Percentiles rank a stretch among this genome's conserved stretches.
Evolutionary conservation across 306 rosid species (phyloP).

Genomic region (Parietaria judaica): DNA sequence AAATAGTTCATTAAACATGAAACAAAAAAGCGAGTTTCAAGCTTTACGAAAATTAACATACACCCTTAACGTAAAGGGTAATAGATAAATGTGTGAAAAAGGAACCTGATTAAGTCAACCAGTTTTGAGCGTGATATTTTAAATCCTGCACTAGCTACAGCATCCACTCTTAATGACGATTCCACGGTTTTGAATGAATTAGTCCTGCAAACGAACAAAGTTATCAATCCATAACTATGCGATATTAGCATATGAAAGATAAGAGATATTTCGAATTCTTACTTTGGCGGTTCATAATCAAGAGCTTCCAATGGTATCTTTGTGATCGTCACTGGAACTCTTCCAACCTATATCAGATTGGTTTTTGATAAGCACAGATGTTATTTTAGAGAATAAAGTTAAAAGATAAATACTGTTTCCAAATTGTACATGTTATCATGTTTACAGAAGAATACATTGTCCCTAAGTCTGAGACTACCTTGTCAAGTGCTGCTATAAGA

Average conservation of each 20-base stretch:
- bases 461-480: slow-evolving; percentile 32
- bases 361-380: background rate
- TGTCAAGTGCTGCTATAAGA: slow-evolving; percentile 54
- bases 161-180: slow-evolving; percentile 80
- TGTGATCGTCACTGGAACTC: slow-evolving; percentile 66
- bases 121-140: slow-evolving; percentile 86
- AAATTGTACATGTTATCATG: too few relatives aligned
- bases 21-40: background rate
- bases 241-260: background rate
- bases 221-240: background rate
- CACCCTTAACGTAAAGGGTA: slow-evolving; percentile 1
- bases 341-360: slow-evolving; percentile 63
- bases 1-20: background rate
- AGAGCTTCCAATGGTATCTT: slow-evolving; percentile 77
- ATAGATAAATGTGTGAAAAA: background rate
- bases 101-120: slow-evolving; percentile 73
- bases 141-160: slow-evolving; percentile 95
- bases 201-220: slow-evolving; percentile 44
- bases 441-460: too few relatives aligned
- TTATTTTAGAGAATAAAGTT: too few relatives aligned
- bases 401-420: background rate
- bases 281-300: slow-evolving; percentile 94
- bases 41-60: background rate
- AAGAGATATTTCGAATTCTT: background rate
- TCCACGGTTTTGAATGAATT: slow-evolving; percentile 67